Conservation (phyloP, 305 asterid species). For the Fraxinus greggii region DNA sequence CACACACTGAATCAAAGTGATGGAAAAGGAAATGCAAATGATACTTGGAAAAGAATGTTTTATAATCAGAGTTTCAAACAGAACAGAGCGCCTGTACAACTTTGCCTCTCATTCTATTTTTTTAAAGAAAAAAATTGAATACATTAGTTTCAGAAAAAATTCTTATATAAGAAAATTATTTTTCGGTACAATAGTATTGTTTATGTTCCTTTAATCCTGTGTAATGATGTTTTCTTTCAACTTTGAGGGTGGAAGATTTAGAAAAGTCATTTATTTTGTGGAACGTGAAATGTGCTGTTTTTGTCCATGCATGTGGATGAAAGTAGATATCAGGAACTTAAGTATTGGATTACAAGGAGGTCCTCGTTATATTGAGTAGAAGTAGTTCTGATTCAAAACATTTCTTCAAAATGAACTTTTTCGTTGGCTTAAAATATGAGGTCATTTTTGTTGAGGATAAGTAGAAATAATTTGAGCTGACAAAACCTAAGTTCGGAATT, state of each 20-base stretch:
- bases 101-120: neutral
- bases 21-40: slow-evolving; percentile 3
- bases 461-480: neutral
- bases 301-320: neutral
- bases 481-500: neutral
- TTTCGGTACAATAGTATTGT: neutral
- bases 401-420: neutral
- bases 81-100: neutral
- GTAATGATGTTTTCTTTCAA: neutral
- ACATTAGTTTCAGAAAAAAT: neutral
- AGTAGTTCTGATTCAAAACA: neutral
- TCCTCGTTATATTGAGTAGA: neutral
- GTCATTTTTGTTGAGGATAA: neutral
- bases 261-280: neutral
- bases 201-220: neutral
- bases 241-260: neutral
- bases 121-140: neutral
- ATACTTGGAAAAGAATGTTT: neutral
- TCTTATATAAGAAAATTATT: neutral
- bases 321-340: neutral
- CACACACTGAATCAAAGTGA: neutral
- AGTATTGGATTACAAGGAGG: neutral
- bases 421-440: neutral
- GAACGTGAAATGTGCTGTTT: neutral
- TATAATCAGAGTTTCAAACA: neutral